Evolutionary conservation across 176 grass and related monocot species (phyloP).

Genomic region (Oryza coarctata): DNA sequence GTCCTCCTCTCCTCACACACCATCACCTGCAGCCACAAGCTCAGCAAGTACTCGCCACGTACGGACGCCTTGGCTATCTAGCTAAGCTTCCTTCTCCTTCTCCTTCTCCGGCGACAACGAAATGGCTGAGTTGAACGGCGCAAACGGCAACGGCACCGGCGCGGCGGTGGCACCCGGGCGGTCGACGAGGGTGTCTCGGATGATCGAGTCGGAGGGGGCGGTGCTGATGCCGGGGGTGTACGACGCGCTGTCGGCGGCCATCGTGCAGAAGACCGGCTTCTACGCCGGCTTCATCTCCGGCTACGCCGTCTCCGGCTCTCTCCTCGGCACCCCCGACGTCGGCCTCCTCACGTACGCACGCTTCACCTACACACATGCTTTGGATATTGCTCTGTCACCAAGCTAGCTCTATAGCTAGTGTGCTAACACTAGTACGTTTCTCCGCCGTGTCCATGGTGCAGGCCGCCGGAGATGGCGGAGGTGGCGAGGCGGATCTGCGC

Average conservation of each 20-base stretch:
- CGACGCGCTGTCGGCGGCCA: conserved; percentile 50
- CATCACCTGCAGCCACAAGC: too few species aligned
- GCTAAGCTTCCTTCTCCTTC: too few species aligned
- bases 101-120: too few species aligned
- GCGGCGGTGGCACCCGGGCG: not conserved
- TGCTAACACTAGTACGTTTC: too few species aligned
- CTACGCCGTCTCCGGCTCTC: conserved; percentile 40
- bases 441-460: not conserved
- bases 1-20: too few species aligned
- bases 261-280: conserved; percentile 45
- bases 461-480: conserved; percentile 54
- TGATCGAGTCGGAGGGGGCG: conserved; percentile 41
- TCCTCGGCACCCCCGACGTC: conserved; percentile 48
- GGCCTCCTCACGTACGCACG: conserved; percentile 45
- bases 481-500: conserved; percentile 31
- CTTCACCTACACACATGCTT: too few species aligned
- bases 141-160: not conserved
- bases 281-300: conserved; percentile 43
- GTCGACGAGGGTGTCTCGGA: conserved; percentile 28
- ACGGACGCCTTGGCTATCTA: too few species aligned
- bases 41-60: too few species aligned
- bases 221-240: conserved; percentile 39
- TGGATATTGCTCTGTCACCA: too few species aligned
- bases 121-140: too few species aligned
- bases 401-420: too few species aligned